Evolutionary conservation across 805 yeast species (phyloP), one percentile per base, ranked within the genome.

Genomic region (Candida odintsovae): DNA sequence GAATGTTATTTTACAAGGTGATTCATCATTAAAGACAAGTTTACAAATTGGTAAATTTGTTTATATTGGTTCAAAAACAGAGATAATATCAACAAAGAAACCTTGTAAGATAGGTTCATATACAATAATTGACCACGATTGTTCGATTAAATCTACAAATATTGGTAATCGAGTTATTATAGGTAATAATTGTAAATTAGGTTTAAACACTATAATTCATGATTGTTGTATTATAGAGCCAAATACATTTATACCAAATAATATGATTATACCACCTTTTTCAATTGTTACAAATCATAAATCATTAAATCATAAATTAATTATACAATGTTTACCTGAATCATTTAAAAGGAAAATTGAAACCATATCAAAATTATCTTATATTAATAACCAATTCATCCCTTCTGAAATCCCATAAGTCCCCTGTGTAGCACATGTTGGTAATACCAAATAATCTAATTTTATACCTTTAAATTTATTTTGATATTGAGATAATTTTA

Each of bases 81-180:
- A 23, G 31, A 38, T 44, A 7, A 36, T 41, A 15, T 20, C 50
- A 4, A 13, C 9, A 13, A 59, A 61, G 37, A 60, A 63, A 15
- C 63, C 68, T 1, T 55, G 69, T 6, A 63, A 64, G 37, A 59
- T 78, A 1, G 85, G 83, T 0, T 71, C 78, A 0, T 78, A 72
- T 54, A 63, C 70, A 4, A 58, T 68, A 9, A 60, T 79, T 2
- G 81, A 78, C 1, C 45, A 50, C 2, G 49, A 62, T 35, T 51
- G 70, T 18, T 42, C 28, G 2, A 47, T 79, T 2, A 50, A 60
- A 19, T 67, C 72, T 58, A 63, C 68, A 3, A 65, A 56, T 37
- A 61, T 79, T 6, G 83, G 83, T 0, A 75, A 67, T 47, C 57
- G 83, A 20, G 82, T 78, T 1, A 47, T 66, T 10, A 62, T 80